Conservation (phyloP, 1,284 basidiomycete genomes). For the Stygiomarasmius scandens region DNA sequence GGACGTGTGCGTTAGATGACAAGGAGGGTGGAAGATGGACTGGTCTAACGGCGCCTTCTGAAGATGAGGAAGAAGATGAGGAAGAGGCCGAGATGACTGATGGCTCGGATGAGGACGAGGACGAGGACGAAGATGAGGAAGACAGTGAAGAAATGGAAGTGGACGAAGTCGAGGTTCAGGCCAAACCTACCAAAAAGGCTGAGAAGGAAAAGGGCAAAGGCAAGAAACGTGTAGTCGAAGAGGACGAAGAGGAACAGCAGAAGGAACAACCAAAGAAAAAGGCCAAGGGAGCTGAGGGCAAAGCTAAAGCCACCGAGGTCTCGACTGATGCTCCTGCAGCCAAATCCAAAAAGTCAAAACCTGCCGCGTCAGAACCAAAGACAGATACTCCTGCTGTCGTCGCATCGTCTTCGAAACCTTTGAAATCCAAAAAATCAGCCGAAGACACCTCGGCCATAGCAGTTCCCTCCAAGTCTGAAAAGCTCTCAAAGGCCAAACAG, state of each 20-base stretch:
- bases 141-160: constrained; percentile 23
- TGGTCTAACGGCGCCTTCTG: constrained; percentile 45
- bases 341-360: constrained; percentile 15
- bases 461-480: background rate
- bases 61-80: constrained; percentile 30
- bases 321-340: background rate
- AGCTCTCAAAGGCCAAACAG: constrained; percentile 1
- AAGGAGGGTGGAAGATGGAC: constrained; percentile 66
- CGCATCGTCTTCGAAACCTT: constrained; percentile 1
- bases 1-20: constrained; percentile 74
- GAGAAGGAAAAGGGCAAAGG: constrained; percentile 31
- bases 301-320: constrained; percentile 1
- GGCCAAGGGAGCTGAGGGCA: constrained; percentile 31
- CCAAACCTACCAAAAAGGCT: background rate
- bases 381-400: background rate
- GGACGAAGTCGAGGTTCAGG: constrained; percentile 23
- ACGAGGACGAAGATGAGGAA: constrained; percentile 24
- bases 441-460: background rate
- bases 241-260: constrained; percentile 20
- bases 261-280: constrained; percentile 38
- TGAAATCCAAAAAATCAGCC: constrained; percentile 9
- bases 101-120: constrained; percentile 30
- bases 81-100: constrained; percentile 28
- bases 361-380: background rate
- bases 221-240: constrained; percentile 17